phyloP scores from a whole-genome alignment of 2,329 filamentous ascomycete genomes.

The Arthrobotrys sphaeroides region DNA sequence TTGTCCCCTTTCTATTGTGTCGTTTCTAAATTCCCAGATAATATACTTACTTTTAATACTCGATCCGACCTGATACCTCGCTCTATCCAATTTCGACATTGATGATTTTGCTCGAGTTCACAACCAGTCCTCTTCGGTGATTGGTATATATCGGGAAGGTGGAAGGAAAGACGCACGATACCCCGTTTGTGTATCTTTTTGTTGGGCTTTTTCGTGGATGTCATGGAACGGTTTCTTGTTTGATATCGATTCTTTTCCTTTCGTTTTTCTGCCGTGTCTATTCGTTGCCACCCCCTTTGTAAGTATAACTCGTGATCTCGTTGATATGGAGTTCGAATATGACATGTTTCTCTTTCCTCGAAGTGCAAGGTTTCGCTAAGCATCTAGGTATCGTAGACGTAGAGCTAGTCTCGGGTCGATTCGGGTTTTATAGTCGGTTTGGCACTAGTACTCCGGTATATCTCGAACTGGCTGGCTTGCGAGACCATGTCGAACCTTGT shows the following conservation, averaged over 20 bases:
- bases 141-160: not conserved
- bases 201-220: not conserved
- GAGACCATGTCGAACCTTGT: no score
- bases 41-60: constrained; percentile 54
- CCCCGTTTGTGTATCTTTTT: not conserved
- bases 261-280: not conserved
- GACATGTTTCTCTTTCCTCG: not conserved
- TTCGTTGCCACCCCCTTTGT: not conserved
- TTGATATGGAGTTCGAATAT: constrained; percentile 28
- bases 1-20: constrained; percentile 43
- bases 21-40: constrained; percentile 48
- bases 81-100: not conserved
- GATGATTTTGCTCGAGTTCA: not conserved
- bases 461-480: no score
- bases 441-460: no score
- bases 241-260: not conserved
- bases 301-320: constrained; percentile 7
- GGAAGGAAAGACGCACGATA: not conserved
- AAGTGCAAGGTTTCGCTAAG: no score
- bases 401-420: no score
- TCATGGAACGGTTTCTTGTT: not conserved
- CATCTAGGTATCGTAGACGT: no score
- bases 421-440: no score
- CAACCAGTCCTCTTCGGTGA: not conserved
- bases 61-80: constrained; percentile 1